A percentile compares a stretch with the other conserved stretches of the same genome.
These are phyloP conservation scores for Termitomyces sp. DNA, from an alignment of 768 basidiomycete genomes.

Conservation along the genomic window DNA sequence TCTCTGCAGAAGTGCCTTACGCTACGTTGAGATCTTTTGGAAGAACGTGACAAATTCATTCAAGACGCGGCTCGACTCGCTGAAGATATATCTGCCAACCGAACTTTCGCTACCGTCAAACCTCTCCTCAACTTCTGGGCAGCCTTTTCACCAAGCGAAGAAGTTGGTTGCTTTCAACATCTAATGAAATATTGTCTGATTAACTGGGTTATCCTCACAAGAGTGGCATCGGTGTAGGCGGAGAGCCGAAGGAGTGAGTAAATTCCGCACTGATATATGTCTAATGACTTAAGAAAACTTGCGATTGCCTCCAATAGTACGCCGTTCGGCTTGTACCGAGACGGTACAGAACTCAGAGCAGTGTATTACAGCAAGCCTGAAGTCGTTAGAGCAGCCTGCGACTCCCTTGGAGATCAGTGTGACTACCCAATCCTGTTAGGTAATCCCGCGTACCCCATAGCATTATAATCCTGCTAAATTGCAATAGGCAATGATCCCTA, in stretches of 20 bases:
- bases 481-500: constrained; percentile 70
- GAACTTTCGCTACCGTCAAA: constrained; percentile 71
- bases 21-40: constrained; percentile 36
- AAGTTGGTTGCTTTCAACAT: constrained; percentile 33
- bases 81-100: constrained; percentile 62
- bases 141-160: constrained; percentile 67
- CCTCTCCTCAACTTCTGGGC: constrained; percentile 81
- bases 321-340: constrained; percentile 68
- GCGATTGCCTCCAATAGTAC: constrained; percentile 39
- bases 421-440: constrained; percentile 75
- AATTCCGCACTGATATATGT: not conserved
- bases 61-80: constrained; percentile 63
- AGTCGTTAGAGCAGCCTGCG: constrained; percentile 64
- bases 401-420: constrained; percentile 55
- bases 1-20: not conserved
- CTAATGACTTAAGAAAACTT: not conserved
- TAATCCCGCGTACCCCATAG: constrained; percentile 17
- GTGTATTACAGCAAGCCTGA: constrained; percentile 67
- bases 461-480: not conserved
- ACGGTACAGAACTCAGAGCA: constrained; percentile 71
- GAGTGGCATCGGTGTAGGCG: constrained; percentile 70
- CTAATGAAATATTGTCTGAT: not conserved
- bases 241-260: constrained; percentile 61
- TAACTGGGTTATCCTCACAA: constrained; percentile 16
- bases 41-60: constrained; percentile 60